A percentile compares a stretch with the other conserved stretches of the same genome.
Evolutionary conservation across 2,329 filamentous ascomycete species (phyloP).

Genomic region (Talaromyces sp.): DNA sequence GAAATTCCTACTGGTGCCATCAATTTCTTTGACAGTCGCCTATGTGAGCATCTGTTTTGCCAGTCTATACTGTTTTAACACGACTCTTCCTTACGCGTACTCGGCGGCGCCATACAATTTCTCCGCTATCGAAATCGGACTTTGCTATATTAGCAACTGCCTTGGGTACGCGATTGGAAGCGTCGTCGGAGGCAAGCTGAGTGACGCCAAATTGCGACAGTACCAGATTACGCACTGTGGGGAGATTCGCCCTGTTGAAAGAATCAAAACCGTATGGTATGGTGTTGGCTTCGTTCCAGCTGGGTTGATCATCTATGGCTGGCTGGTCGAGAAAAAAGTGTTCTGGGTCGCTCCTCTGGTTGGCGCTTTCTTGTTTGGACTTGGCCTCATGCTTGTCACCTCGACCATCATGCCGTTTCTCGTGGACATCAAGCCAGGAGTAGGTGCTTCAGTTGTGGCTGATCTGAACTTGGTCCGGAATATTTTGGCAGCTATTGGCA

Average conservation of each 20-base stretch:
- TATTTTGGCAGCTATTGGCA: conserved; percentile 17
- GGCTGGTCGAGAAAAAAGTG: conserved; percentile 5
- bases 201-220: conserved; percentile 4
- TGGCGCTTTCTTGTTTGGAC: conserved; percentile 12
- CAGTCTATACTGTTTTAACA: conserved; percentile 11
- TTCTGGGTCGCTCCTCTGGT: conserved; percentile 9
- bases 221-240: conserved; percentile 8
- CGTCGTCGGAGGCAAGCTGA: conserved; percentile 7
- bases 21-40: neutral
- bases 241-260: neutral
- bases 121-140: conserved; percentile 11
- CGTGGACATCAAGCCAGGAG: conserved; percentile 16
- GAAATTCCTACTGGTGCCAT: conserved; percentile 5
- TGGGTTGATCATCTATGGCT: conserved; percentile 8
- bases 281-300: conserved; percentile 6
- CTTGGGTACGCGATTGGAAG: conserved; percentile 11
- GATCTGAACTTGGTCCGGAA: conserved; percentile 19
- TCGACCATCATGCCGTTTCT: conserved; percentile 20
- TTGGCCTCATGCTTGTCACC: conserved; percentile 19
- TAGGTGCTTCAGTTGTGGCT: conserved; percentile 18
- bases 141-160: conserved; percentile 14
- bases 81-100: conserved; percentile 11
- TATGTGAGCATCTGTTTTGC: conserved; percentile 13
- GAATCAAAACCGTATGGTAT: conserved; percentile 8
- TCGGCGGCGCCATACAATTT: conserved; percentile 8